Evolutionary conservation across 805 yeast genomes (phyloP).

Genomic region (Schwanniomyces polymorphus): DNA sequence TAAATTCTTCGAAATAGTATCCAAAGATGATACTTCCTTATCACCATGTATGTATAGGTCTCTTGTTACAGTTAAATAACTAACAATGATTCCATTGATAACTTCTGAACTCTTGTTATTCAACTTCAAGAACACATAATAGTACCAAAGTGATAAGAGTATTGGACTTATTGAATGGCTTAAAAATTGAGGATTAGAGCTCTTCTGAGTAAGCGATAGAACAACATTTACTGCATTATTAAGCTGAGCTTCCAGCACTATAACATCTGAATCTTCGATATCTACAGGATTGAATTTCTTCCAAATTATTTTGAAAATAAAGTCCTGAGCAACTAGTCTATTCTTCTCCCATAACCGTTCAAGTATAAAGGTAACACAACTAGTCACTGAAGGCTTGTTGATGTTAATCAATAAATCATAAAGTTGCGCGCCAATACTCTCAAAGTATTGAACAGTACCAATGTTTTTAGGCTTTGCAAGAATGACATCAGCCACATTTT

Average conservation of each 20-base stretch:
- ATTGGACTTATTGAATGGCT: constrained; percentile 29
- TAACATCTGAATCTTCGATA: constrained; percentile 16
- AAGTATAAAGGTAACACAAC: constrained; percentile 56
- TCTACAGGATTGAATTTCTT: constrained; percentile 22
- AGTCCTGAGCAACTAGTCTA: constrained; percentile 53
- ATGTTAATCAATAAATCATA: constrained; percentile 56
- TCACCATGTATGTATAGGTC: constrained; percentile 11
- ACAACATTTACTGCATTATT: constrained; percentile 66
- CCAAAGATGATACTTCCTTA: constrained; percentile 21
- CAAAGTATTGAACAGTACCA: constrained; percentile 50
- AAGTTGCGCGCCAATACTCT: constrained; percentile 62
- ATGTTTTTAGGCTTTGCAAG: constrained; percentile 59
- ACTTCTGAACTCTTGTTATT: constrained; percentile 32
- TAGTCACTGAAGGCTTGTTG: constrained; percentile 60
- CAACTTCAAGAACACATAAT: constrained; percentile 34
- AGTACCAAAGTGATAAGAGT: constrained; percentile 44
- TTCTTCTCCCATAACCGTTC: constrained; percentile 53
- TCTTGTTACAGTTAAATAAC: constrained; percentile 28
- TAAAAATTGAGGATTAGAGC: constrained; percentile 23
- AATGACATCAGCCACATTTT: constrained; percentile 65
- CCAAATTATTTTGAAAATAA: constrained; percentile 56
- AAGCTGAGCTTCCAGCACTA: constrained; percentile 48
- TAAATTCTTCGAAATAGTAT: constrained; percentile 32
- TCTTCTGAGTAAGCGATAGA: constrained; percentile 55
- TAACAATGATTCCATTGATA: constrained; percentile 36